Base-by-base conservation (phyloP, 805 yeast genomes). In the Candida manassasensis region DNA sequence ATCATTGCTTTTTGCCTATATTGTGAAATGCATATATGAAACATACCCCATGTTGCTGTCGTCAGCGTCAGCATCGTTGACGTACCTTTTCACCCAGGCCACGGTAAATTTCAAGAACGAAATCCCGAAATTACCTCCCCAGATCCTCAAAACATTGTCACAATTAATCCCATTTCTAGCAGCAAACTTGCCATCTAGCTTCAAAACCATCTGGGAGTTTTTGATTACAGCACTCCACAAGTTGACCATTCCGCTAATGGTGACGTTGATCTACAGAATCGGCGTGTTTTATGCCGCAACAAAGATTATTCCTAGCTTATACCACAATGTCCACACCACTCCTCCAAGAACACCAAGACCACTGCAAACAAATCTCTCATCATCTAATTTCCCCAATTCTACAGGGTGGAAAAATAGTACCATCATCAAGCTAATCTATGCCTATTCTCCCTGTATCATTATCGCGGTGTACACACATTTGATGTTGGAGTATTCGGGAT, bases 391-490 rank as follows among this genome's bases (percentile, higher is more conserved):
- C 44, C 10, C 37, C 34, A 6, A 31, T 40, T 5, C 24, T 42
- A 19, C 34, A 6, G 22, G 37, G 40, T 12, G 21, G 24, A 18
- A 43, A 43, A 35, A 47, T 44, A 24, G 45, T 0, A 55, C 69
- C 5, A 51, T 57, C 16, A 73, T 79, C 61, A 67, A 69, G 40
- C 57, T 85, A 43, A 71, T 88, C 19, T 88, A 89, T 53, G 80
- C 95, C 21, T 90, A 85, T 58, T 84, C 96, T 24, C 97, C 97
- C 2, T 86, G 96, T 59, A 80, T 93, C 39, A 79, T 93, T 26
- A 88, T 93, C 39, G 96, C 96, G 0, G 95, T 93, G 40, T 93
- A 93, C 62, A 87, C 97, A 2, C 96, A 93, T 56, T 65, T 93
- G 48, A 83, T 90, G 75, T 75, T 93, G 71, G 95, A 86, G 65